Evolutionary conservation across 2,329 filamentous ascomycete species (phyloP).

Genomic region (Bipolaris oryzae): DNA sequence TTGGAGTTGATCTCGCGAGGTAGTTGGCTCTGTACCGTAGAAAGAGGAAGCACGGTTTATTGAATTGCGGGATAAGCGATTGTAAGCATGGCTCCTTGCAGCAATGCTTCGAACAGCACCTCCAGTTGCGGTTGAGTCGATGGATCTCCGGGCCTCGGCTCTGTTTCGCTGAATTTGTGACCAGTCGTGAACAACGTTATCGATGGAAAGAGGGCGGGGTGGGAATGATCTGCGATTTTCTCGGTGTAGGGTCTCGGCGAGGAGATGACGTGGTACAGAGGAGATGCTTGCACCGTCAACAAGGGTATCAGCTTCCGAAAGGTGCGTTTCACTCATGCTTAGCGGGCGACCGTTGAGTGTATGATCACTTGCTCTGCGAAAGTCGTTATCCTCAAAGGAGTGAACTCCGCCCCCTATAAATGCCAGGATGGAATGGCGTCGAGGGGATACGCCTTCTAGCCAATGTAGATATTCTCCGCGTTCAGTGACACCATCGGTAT

Average conservation of each 20-base stretch:
- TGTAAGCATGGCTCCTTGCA: conserved; percentile 3
- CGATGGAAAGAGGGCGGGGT: conserved; percentile 12
- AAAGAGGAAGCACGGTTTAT: conserved; percentile 1
- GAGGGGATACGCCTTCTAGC: not conserved
- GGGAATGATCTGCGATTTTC: conserved; percentile 10
- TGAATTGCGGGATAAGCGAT: conserved; percentile 10
- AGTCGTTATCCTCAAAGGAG: conserved; percentile 3
- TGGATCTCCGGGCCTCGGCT: conserved; percentile 14
- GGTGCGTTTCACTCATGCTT: conserved; percentile 17
- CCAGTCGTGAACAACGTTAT: conserved; percentile 9
- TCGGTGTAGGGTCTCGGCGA: conserved; percentile 6
- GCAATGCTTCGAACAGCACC: conserved; percentile 10
- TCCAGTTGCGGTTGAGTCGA: conserved; percentile 11
- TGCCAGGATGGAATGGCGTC: conserved; percentile 10
- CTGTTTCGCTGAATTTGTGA: conserved; percentile 9
- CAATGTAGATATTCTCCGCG: not conserved
- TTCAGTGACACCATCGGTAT: conserved; percentile 9
- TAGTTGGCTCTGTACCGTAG: conserved; percentile 1
- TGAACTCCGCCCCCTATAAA: conserved; percentile 6
- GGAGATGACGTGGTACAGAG: conserved; percentile 3
- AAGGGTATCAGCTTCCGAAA: conserved; percentile 18
- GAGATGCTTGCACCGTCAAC: conserved; percentile 9
- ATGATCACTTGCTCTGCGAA: not conserved
- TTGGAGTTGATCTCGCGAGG: conserved; percentile 1
- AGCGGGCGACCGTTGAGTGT: conserved; percentile 1